Evolutionary conservation across 257 asterid species (phyloP).

Genomic region (Linaria vulgaris): DNA sequence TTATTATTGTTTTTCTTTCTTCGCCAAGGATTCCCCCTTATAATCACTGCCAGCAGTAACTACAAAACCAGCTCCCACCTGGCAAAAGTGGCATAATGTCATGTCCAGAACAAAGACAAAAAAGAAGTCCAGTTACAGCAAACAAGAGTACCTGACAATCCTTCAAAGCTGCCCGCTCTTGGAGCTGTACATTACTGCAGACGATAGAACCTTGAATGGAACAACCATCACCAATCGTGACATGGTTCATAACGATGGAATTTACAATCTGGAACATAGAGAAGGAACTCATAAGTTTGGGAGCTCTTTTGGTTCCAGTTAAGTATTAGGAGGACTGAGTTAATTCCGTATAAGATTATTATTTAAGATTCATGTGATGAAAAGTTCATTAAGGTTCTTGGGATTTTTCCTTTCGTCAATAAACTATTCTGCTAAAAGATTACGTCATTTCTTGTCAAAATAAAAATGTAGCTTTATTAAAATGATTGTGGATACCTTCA

Average conservation of each 20-base stretch:
- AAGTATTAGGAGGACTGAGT: neutral
- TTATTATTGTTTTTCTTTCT: slow-evolving; percentile 61
- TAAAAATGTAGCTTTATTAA: neutral
- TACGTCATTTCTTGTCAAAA: neutral
- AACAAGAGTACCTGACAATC: slow-evolving; percentile 77
- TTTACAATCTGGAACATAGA: slow-evolving; percentile 64
- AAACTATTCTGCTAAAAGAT: neutral
- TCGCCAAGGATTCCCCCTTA: slow-evolving; percentile 90
- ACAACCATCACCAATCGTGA: slow-evolving; percentile 87
- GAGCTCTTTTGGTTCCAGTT: neutral
- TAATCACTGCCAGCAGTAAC: slow-evolving; percentile 79
- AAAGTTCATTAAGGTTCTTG: neutral
- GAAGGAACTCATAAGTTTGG: neutral
- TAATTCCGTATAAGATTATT: neutral
- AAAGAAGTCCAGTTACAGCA: neutral
- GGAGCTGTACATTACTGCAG: slow-evolving; percentile 92
- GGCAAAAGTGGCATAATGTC: slow-evolving; percentile 17
- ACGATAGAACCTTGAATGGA: slow-evolving; percentile 88
- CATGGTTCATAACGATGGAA: slow-evolving; percentile 94
- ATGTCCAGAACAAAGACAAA: neutral
- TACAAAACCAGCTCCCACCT: slow-evolving; percentile 96
- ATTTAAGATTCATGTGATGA: neutral
- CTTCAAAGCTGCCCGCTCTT: slow-evolving; percentile 82
- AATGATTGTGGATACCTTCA: slow-evolving; percentile 58
- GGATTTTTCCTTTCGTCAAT: neutral